Evolutionary conservation across 2,329 filamentous ascomycete species (phyloP), one percentile per base, ranked within the genome.

Genomic region (Penicillium hordei): DNA sequence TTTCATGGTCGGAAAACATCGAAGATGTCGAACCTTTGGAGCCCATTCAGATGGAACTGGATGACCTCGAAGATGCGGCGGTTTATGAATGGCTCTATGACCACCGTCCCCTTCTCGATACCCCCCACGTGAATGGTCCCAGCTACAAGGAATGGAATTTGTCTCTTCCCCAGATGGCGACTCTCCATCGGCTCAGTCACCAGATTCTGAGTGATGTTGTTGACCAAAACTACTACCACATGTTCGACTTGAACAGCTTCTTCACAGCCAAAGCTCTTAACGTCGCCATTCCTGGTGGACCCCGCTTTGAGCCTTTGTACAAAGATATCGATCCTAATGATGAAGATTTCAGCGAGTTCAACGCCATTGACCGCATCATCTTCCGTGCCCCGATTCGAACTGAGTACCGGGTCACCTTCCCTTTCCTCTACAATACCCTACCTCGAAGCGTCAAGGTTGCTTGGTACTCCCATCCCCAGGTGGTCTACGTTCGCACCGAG

Each of bases 321-420:
- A 99, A 99, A 78, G 94, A 99, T 68, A 93, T 99, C 60, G 93
- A 99, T 74, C 94, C 94, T 2, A 99, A 99, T 68, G 93, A 97
- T 66, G 94, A 99, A 75, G 94, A 99, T 72, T 99, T 99, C 76
- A 94, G 94, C 76, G 94, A 99, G 76, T 99, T 99, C 82, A 99
- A 99, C 71, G 94, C 94, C 34, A 99, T 99, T 68, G 94, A 99
- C 71, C 91, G 95, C 66, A 99, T 99, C 76, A 99, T 99, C 66
- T 99, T 99, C 83, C 89, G 94, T 64, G 89, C 90, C 46, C 93
- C 93, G 0, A 95, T 97, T 64, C 87, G 93, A 66, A 99, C 93
- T 9, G 94, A 99, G 76, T 97, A 95, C 70, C 87, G 93, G 45
- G 94, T 99, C 43, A 92, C 92, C 0, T 97, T 91, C 73, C 94